Evolutionary conservation across 305 asterid genomes (phyloP).

Genomic region (Solanum hybrid): DNA sequence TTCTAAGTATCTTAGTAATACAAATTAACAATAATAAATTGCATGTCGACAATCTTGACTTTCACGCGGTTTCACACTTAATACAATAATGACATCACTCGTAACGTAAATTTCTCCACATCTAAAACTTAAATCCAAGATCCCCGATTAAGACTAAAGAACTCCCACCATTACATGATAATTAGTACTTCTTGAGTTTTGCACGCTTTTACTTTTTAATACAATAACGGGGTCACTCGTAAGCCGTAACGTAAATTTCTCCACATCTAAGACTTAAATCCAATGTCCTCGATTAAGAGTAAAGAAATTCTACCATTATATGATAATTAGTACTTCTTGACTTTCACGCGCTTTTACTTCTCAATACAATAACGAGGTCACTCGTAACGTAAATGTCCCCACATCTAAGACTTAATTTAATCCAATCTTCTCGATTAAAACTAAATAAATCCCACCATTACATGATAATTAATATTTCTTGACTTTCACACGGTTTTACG

Average conservation of each 20-base stretch:
- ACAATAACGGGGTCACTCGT: neutral
- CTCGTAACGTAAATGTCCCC: neutral
- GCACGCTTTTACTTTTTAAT: neutral
- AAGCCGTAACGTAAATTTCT: neutral
- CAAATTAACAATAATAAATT: neutral
- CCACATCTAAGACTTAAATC: too few relatives aligned
- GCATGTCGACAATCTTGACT: neutral
- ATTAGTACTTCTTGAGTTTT: neutral
- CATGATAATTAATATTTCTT: neutral
- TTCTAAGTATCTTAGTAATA: neutral
- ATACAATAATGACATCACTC: neutral
- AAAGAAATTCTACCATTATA: neutral
- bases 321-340: neutral
- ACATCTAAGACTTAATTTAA: neutral
- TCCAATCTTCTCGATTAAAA: neutral
- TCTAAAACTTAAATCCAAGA: neutral
- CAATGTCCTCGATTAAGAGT: neutral
- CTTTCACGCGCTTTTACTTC: neutral
- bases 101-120: neutral
- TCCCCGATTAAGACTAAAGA: neutral
- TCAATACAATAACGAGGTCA: neutral
- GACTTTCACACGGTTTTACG: neutral
- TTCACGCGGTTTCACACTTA: neutral
- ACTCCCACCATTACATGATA: neutral
- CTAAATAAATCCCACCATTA: neutral